phyloP scores from a whole-genome alignment of 179 eudicot genomes.

The Carnegiea gigantea region DNA sequence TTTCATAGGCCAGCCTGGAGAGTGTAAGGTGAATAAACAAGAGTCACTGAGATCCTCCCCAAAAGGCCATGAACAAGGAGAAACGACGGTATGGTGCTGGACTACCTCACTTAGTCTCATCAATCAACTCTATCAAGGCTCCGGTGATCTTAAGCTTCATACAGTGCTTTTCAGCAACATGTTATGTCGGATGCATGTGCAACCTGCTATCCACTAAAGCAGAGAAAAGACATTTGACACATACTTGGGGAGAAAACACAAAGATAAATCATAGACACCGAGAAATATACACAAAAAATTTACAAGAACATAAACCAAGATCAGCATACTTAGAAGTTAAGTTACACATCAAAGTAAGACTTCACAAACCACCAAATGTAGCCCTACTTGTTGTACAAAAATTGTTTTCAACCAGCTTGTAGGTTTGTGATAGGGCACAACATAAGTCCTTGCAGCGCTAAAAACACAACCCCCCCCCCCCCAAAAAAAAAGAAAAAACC shows the following conservation, averaged over 20 bases:
- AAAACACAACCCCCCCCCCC: neutral
- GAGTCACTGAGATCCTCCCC: neutral
- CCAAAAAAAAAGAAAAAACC: too few species aligned
- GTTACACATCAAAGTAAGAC: neutral
- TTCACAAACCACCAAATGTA: neutral
- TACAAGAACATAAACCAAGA: neutral
- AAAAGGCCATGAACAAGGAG: neutral
- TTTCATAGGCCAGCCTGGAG: too few species aligned
- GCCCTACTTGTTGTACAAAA: neutral
- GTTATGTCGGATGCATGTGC: neutral
- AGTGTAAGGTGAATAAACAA: neutral
- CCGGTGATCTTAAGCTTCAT: neutral
- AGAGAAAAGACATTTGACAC: neutral
- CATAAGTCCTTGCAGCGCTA: neutral
- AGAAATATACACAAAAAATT: neutral
- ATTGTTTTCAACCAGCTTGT: neutral
- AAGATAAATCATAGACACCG: neutral
- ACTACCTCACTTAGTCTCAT: too few species aligned
- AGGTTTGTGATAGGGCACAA: neutral
- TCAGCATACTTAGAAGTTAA: neutral
- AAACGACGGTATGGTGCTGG: too few species aligned
- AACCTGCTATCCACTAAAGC: neutral
- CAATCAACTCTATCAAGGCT: too few species aligned
- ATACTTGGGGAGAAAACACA: neutral
- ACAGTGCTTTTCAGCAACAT: neutral